Base-by-base conservation (phyloP, 2,329 filamentous ascomycete genomes). In the Thermoascus crustaceus region DNA sequence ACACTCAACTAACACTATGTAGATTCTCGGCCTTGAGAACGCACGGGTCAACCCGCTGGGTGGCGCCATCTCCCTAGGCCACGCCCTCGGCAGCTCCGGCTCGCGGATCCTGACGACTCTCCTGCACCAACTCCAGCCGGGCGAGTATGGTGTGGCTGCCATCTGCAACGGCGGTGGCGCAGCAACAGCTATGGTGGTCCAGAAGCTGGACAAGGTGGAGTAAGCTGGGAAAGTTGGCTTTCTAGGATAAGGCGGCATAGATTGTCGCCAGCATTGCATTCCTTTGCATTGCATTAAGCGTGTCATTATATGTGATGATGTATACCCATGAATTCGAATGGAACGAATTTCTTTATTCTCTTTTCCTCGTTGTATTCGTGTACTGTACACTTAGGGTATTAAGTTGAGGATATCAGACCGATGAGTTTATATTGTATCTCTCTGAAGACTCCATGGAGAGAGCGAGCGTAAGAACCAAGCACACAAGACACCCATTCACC, bases 141-240 rank as follows among this genome's bases (percentile, higher is more conserved):
- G 88, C 22, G 85, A 98, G 66, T 96, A 95, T 57, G 91, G 91
- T 35, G 85, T 89, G 46, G 91, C 88, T 10, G 88, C 88, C 2
- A 96, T 98, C 42, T 96, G 91, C 68, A 98, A 98, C 53, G 91
- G 91, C 30, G 91, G 91, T 26, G 91, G 91, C 40, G 89, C 87
- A 9, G 85, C 89, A 1, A 89, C 85, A 7, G 91, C 88, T 0
- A 73, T 96, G 55, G 85, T 96, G 32, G 85, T 98, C 36, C 88
- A 96, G 64, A 79, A 79, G 50, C 72, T 89, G 47, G 80, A 82
- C 45, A 55, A 53, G 11, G 64, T 68, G 13, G 57, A 66, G 34
- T 65, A 55, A 49, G n/a, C 18, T 32, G n/a, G n/a, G n/a, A n/a
- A n/a, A n/a, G n/a, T n/a, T n/a, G n/a, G n/a, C n/a, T n/a, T n/a